Evolutionary conservation across 192 early-diverging fungal species (phyloP).

Genomic region (Endogone sp.): DNA sequence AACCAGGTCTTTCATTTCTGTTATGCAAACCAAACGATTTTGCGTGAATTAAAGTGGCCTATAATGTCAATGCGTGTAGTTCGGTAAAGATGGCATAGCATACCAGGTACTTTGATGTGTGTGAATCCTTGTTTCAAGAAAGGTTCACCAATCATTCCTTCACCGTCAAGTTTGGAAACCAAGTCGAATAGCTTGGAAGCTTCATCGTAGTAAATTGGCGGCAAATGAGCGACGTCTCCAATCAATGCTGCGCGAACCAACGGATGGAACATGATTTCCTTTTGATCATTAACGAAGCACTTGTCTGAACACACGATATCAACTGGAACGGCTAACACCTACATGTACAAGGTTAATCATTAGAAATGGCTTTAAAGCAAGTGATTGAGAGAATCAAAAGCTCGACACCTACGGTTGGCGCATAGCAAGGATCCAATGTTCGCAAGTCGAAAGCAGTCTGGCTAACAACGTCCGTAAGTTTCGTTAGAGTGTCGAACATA

Average conservation of each 20-base stretch:
- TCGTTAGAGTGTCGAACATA: conserved; percentile 10
- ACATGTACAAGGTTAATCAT: conserved; percentile 49
- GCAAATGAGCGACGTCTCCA: conserved; percentile 30
- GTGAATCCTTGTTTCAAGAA: conserved; percentile 48
- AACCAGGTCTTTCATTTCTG: conserved; percentile 69
- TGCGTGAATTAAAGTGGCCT: background rate
- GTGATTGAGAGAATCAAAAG: too few relatives aligned
- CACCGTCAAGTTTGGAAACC: conserved; percentile 16
- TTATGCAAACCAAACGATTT: too few relatives aligned
- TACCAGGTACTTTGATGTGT: conserved; percentile 64
- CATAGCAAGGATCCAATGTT: conserved; percentile 25
- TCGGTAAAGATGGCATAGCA: background rate
- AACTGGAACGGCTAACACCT: conserved; percentile 59
- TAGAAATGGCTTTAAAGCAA: too few relatives aligned
- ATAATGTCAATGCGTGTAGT: too few relatives aligned
- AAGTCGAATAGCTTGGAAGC: background rate
- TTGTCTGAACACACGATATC: conserved; percentile 59
- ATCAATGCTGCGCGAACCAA: conserved; percentile 31
- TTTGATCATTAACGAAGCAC: conserved; percentile 52
- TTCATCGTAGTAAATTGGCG: conserved; percentile 14
- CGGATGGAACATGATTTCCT: conserved; percentile 40
- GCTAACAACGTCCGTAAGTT: conserved; percentile 29
- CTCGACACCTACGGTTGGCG: background rate
- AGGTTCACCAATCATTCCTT: conserved; percentile 40
- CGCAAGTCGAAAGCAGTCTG: conserved; percentile 7